Percentiles rank a stretch among this genome's conserved stretches.
Conservation (phyloP, 2,329 filamentous ascomycete genomes). For the Drechslera avenae region DNA sequence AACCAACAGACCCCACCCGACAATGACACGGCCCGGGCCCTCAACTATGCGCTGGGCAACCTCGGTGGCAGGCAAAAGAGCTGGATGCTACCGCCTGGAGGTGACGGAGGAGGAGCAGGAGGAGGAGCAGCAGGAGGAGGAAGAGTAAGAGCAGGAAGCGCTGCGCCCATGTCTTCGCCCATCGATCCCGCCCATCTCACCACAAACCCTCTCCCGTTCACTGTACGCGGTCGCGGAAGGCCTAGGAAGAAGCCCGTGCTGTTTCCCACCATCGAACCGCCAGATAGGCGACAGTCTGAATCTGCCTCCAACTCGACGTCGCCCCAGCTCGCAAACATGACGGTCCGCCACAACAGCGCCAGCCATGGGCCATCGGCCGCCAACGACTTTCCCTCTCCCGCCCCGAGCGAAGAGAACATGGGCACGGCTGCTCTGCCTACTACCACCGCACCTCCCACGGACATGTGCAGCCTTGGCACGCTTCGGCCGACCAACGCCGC, state of each 20-base stretch:
- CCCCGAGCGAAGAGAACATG: constrained; percentile 62
- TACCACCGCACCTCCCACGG: no score
- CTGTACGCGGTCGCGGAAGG: constrained; percentile 13
- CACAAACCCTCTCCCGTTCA: constrained; percentile 4
- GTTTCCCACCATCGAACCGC: neutral
- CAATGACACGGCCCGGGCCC: constrained; percentile 25
- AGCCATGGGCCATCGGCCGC: constrained; percentile 12
- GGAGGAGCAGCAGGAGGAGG: no score
- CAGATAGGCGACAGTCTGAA: constrained; percentile 11
- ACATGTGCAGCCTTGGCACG: no score
- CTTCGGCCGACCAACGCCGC: neutral
- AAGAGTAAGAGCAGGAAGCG: neutral
- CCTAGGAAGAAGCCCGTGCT: constrained; percentile 16
- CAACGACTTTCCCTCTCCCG: constrained; percentile 64
- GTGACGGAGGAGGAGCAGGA: no score
- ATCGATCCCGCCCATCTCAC: neutral
- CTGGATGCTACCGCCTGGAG: constrained; percentile 33
- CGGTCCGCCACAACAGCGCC: constrained; percentile 10
- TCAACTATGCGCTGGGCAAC: constrained; percentile 38
- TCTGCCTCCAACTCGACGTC: constrained; percentile 42
- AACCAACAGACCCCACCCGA: constrained; percentile 6
- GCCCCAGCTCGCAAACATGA: constrained; percentile 40
- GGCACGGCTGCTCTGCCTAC: neutral
- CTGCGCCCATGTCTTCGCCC: neutral
- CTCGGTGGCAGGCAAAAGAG: constrained; percentile 38